Conservation (phyloP, 2,329 filamentous ascomycete genomes). For the Ampelomyces quisqualis region DNA sequence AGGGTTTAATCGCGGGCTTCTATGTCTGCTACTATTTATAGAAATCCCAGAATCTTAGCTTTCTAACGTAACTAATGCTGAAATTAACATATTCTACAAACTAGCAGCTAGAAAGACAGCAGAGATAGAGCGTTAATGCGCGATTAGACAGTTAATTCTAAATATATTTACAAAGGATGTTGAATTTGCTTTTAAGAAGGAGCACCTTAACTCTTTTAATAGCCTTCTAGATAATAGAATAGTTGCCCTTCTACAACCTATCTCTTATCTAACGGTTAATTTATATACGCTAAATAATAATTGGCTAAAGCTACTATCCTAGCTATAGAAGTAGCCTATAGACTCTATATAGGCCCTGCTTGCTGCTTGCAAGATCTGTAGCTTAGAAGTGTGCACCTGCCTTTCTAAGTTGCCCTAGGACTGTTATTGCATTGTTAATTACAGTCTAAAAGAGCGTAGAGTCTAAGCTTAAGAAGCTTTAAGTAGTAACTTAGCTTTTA, state of each 20-base stretch:
- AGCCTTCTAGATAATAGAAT: conserved; percentile 1
- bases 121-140: not conserved
- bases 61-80: not conserved
- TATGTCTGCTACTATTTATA: not conserved
- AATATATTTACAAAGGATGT: conserved; percentile 1
- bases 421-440: not conserved
- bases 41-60: not conserved
- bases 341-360: conserved; percentile 4
- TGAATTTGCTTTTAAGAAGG: conserved; percentile 4
- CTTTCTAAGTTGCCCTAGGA: not conserved
- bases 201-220: conserved; percentile 1
- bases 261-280: conserved; percentile 6
- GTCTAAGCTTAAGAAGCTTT: not conserved
- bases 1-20: conserved; percentile 1
- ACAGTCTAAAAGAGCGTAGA: conserved; percentile 1
- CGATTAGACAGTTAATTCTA: not conserved
- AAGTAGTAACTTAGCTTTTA: conserved; percentile 3
- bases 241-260: conserved; percentile 1
- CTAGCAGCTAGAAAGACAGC: not conserved
- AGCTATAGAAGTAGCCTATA: conserved; percentile 1
- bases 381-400: conserved; percentile 2
- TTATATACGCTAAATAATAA: conserved; percentile 5
- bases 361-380: not conserved
- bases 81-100: not conserved
- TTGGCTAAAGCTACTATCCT: conserved; percentile 3